These are phyloP conservation scores for Globisporangium acanthophoron DNA, from an alignment of 352 stramenopile species.

Conservation along the genomic window DNA sequence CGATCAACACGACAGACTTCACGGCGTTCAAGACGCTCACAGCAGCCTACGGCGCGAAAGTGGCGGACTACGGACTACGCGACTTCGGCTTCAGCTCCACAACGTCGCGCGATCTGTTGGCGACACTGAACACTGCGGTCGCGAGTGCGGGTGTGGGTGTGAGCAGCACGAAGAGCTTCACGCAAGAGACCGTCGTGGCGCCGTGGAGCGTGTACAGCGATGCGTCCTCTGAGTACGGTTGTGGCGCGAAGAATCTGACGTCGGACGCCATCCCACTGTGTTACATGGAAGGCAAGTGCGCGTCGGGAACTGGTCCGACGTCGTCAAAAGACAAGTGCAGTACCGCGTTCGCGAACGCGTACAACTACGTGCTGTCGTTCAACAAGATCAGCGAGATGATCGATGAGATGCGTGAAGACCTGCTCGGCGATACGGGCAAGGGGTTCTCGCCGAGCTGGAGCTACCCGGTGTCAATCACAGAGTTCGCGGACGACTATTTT, in stretches of 20 bases:
- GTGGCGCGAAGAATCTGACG: constrained; percentile 22
- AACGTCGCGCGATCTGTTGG: constrained; percentile 34
- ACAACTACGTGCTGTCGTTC: constrained; percentile 60
- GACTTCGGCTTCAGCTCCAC: constrained; percentile 67
- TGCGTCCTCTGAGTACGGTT: constrained; percentile 15
- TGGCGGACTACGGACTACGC: constrained; percentile 44
- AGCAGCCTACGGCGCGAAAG: constrained; percentile 32
- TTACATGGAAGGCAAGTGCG: constrained; percentile 63
- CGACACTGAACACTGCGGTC: constrained; percentile 30
- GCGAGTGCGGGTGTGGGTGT: constrained; percentile 14
- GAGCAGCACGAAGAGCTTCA: constrained; percentile 21
- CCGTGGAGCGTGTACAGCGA: constrained; percentile 53
- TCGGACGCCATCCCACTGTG: constrained; percentile 40
- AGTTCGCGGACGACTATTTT: constrained; percentile 61
- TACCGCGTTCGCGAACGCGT: constrained; percentile 40
- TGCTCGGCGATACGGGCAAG: constrained; percentile 61
- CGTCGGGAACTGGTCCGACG: background rate
- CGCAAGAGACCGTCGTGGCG: constrained; percentile 50
- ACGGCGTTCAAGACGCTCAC: constrained; percentile 29
- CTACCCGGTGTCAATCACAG: constrained; percentile 52
- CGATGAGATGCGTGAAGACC: constrained; percentile 65
- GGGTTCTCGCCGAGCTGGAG: constrained; percentile 57
- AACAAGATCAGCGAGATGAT: constrained; percentile 51
- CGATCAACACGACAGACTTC: constrained; percentile 39
- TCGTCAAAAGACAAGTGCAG: constrained; percentile 36